Base-by-base conservation (phyloP, 371 early-diverging fungal genomes). In the Apophysomyces elegans region DNA sequence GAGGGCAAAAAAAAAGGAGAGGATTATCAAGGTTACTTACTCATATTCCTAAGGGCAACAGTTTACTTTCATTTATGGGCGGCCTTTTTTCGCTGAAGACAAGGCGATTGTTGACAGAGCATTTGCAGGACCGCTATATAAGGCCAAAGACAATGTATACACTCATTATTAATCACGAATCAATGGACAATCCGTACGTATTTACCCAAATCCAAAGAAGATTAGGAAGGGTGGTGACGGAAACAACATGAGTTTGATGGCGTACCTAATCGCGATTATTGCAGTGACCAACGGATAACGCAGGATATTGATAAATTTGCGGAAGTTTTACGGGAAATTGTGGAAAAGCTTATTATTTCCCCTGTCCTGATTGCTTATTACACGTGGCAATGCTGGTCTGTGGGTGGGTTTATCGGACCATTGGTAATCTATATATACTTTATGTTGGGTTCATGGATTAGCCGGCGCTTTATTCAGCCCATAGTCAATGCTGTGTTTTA, bases 271-370 rank as follows among this genome's bases (percentile, higher is more conserved):
- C n/a, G 5, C 39, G 54, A 35, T 56, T 26, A 39, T n/a, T 37
- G 0, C 37, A 90, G 90, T 5, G 96, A 97, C 71, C 95, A 95
- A 74, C 90, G 96, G 7, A 93, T 96, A 47, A 85, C 96, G 5
- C 94, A 95, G 70, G 97, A 97, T 73, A 84, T 94, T 12, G 95
- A 93, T 66, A 90, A 90, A 63, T 86, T 97, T 47, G 64, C 93
- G 7, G 84, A 84, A 11, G 69, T 87, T 45, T 60, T 90, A 12
- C 80, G 86, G 4, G 70, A 83, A 16, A 85, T 94, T 37, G 65
- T 91, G n/a, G 81, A 91, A 21, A 80, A 86, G 14, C 71, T 93
- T 12, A 78, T 93, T 13, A 85, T 95, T 47, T 81, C 90, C 9
- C 97, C 97, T 7, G 37, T 90, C 43, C 78, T 95, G 50, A 83